Base-by-base conservation (phyloP, 176 grass and related monocot species). In the Oryza brachyantha region DNA sequence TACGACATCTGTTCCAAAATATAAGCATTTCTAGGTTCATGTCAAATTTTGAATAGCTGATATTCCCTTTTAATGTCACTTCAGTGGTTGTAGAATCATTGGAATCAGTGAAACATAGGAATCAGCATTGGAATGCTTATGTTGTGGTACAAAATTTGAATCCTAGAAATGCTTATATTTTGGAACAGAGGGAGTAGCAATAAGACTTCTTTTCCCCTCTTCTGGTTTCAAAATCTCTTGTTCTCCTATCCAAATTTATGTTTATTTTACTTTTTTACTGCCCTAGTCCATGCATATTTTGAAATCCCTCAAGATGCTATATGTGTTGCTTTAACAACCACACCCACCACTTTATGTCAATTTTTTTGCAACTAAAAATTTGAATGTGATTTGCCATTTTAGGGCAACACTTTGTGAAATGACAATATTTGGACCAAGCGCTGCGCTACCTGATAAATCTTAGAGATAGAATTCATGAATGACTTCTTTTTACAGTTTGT, bases 401-500 rank as follows among this genome's bases (percentile, higher is more conserved):
- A 17, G 74, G 26, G 45, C 27, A 34, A 42, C 27, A 75, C 14
- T 25, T 27, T 36, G 13, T 64, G 32, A 59, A 61, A 32, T 68
- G 41, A 21, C 29, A 73, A 32, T 28, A 41, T 52, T 16, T 58
- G 26, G 31, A 25, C 17, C 61, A 70, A 73, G 14, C 64, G 29
- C 3, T 2, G 0, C 46, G 61, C 1, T 64, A 8, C 29, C 38
- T 31, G 25, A 29, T 52, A 19, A 66, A 13, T 62, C 79, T 52
- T 32, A 19, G 21, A 68, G 64, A 13, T 36, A 66, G 26, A 27
- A 55, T 16, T 37, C 19, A 79, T 70, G 45, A 21, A 19, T 79
- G 38, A 73, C 45, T 64, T 66, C 52, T 52, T 52, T 29, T 61
- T 79, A 16, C 79, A 99, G 96, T 99, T 96, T 85, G 84, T 99